Percentiles rank a stretch among this genome's conserved stretches.
Evolutionary conservation across 2,329 filamentous ascomycete genomes (phyloP).

Genomic region (Mollisia scopiformis): DNA sequence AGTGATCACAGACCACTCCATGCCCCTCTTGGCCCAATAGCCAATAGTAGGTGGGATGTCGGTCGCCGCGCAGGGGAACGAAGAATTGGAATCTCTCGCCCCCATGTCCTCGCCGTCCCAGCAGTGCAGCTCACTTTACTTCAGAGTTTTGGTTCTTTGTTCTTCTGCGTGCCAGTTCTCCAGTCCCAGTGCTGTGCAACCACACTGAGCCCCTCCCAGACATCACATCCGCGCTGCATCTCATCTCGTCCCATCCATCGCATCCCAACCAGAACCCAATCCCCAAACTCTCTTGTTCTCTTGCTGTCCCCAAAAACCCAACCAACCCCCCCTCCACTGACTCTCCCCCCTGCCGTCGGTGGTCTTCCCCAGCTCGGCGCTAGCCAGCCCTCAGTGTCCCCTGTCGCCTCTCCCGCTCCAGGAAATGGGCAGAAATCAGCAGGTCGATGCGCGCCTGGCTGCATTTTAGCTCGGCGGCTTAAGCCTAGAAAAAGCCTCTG

Average conservation of each 20-base stretch:
- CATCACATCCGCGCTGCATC: too few relatives aligned
- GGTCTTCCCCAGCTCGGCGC: not conserved
- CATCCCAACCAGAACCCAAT: not conserved
- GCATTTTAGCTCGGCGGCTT: slow-evolving; percentile 19
- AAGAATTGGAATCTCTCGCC: not conserved
- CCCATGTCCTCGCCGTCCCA: not conserved
- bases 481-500: slow-evolving; percentile 25
- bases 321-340: not conserved
- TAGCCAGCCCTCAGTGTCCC: not conserved
- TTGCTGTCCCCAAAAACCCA: not conserved
- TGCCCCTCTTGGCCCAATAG: not conserved
- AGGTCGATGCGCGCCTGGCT: slow-evolving; percentile 21
- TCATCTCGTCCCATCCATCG: not conserved
- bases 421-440: too few relatives aligned
- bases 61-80: not conserved
- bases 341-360: not conserved
- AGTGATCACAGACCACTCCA: not conserved
- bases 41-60: not conserved
- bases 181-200: too few relatives aligned
- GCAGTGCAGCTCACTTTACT: not conserved
- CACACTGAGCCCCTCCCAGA: too few relatives aligned
- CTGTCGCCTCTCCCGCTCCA: not conserved
- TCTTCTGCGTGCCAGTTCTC: too few relatives aligned
- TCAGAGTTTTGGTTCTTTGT: not conserved
- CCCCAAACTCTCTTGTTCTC: not conserved